These are phyloP conservation scores for Raphanus raphanistrum DNA, from an alignment of 345 rosid species.

Conservation along the genomic window DNA sequence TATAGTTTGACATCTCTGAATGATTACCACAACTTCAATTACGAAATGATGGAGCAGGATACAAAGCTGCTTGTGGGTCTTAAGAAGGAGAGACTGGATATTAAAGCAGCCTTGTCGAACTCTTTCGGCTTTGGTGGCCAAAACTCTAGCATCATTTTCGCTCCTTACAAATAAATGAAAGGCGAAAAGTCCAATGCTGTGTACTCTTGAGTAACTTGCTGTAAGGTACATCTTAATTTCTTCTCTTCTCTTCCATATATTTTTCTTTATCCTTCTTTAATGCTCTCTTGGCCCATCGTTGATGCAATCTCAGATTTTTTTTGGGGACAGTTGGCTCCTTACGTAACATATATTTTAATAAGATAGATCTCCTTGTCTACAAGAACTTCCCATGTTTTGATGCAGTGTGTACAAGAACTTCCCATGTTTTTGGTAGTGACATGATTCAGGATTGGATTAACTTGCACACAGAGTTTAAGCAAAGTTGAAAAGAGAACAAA, in stretches of 20 bases:
- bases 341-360: background rate
- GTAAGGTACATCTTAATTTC: constrained; percentile 36
- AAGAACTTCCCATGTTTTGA: constrained; percentile 34
- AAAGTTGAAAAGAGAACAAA: background rate
- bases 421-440: constrained; percentile 30
- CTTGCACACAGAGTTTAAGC: constrained; percentile 15
- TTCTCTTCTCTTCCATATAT: background rate
- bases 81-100: constrained; percentile 74
- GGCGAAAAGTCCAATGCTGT: constrained; percentile 5
- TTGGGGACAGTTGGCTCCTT: constrained; percentile 6
- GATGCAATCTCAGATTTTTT: constrained; percentile 2
- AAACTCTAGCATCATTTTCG: constrained; percentile 89
- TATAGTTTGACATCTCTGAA: background rate
- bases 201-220: constrained; percentile 35
- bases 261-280: background rate
- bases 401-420: constrained; percentile 33
- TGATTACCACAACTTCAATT: background rate
- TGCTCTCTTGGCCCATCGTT: constrained; percentile 5
- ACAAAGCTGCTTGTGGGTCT: constrained; percentile 69
- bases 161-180: constrained; percentile 81
- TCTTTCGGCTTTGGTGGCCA: constrained; percentile 97
- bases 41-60: constrained; percentile 51
- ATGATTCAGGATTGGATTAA: constrained; percentile 6
- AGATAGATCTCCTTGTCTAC: constrained; percentile 11
- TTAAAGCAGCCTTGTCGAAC: constrained; percentile 85